Percentiles rank a stretch among this genome's conserved stretches.
phyloP scores from a whole-genome alignment of 768 basidiomycete species.

The Mycena rebaudengoi region DNA sequence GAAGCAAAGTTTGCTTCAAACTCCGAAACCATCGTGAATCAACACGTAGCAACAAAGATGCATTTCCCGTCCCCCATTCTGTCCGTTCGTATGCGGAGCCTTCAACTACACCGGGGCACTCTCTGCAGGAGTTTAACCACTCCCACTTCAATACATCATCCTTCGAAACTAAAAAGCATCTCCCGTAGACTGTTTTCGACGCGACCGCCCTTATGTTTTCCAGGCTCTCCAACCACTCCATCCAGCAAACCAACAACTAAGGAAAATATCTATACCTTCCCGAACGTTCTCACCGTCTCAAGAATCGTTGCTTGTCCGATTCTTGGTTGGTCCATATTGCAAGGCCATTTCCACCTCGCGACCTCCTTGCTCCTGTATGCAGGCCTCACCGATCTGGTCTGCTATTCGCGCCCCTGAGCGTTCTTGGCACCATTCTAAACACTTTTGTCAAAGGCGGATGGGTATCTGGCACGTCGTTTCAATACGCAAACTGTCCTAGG shows the following conservation, averaged over 20 bases:
- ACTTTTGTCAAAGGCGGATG: constrained; percentile 73
- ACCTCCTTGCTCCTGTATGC: constrained; percentile 89
- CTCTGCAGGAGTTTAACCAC: neutral
- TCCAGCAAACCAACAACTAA: constrained; percentile 54
- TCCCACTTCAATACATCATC: neutral
- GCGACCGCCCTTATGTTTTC: constrained; percentile 13
- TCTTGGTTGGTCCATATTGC: constrained; percentile 89
- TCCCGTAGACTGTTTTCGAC: constrained; percentile 22
- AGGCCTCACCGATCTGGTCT: constrained; percentile 90
- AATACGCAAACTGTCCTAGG: constrained; percentile 93
- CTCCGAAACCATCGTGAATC: too few relatives aligned
- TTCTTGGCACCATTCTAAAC: constrained; percentile 10
- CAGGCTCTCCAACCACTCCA: constrained; percentile 25
- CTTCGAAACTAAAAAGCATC: neutral
- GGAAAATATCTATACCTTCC: constrained; percentile 95
- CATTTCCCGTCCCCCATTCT: constrained; percentile 5
- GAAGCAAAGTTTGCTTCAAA: too few relatives aligned
- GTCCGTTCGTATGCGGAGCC: neutral
- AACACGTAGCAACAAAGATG: constrained; percentile 13
- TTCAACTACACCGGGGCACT: neutral
- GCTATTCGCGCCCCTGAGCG: constrained; percentile 38
- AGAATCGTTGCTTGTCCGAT: constrained; percentile 90
- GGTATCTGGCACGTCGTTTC: constrained; percentile 86
- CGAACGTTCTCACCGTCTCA: constrained; percentile 88
- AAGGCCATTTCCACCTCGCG: constrained; percentile 82